phyloP scores from a whole-genome alignment of 2,329 filamentous ascomycete species.

The Aspergillus texensis region DNA sequence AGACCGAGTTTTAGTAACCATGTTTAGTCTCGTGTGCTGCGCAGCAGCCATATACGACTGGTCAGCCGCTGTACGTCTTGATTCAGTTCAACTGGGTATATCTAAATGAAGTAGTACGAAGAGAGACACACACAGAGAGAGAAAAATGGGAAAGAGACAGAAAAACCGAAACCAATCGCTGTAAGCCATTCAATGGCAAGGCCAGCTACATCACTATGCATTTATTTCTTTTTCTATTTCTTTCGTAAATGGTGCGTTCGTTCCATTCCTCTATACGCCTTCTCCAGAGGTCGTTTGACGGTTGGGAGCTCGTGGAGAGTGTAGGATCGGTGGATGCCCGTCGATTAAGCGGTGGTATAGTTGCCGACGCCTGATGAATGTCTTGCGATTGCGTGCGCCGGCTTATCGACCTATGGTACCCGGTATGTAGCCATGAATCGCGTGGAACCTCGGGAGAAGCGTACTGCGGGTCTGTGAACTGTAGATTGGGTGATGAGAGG shows the following conservation, averaged over 20 bases:
- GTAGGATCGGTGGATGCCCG: slow-evolving; percentile 38
- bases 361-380: slow-evolving; percentile 10
- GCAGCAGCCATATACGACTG: neutral
- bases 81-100: slow-evolving; percentile 12
- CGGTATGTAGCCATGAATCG: slow-evolving; percentile 20
- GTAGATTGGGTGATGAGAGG: slow-evolving; percentile 38
- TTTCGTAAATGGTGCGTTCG: slow-evolving; percentile 39
- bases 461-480: slow-evolving; percentile 25
- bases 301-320: slow-evolving; percentile 27
- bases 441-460: slow-evolving; percentile 23
- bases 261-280: slow-evolving; percentile 45
- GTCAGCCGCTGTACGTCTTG: neutral
- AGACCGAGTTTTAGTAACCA: too few relatives aligned
- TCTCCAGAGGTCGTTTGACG: slow-evolving; percentile 40
- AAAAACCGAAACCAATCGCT: neutral
- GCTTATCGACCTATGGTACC: slow-evolving; percentile 14
- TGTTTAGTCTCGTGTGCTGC: neutral
- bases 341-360: slow-evolving; percentile 22
- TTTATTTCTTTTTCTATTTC: slow-evolving; percentile 37
- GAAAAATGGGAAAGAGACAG: neutral
- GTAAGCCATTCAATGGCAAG: neutral
- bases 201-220: slow-evolving; percentile 42
- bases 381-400: slow-evolving; percentile 25
- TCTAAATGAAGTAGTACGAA: slow-evolving; percentile 9
- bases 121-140: neutral